Evolutionary conservation across 139 green algal genomes (phyloP), one percentile per base, ranked within the genome.

Genomic region (Volvox africanus): DNA sequence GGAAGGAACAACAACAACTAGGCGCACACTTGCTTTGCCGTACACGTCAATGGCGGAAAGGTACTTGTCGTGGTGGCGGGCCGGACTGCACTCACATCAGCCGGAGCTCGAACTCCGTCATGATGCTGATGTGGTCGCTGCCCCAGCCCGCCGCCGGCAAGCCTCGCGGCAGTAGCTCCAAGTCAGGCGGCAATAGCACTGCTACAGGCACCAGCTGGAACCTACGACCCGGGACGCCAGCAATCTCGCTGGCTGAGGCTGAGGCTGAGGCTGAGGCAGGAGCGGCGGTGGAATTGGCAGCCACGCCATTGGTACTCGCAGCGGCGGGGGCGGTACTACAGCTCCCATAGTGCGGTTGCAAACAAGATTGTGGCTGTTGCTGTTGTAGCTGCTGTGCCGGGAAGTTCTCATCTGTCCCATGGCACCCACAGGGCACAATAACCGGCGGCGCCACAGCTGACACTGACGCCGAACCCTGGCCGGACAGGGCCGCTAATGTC

Each of bases 151-250:
- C 33, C 21, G 91, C 86, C 3, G 91, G 91, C 86, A 93, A 61
- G 1, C 91, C 96, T 18, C 77, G 93, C 35, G 92, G 85, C 88
- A 98, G 93, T 20, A 85, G 44, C 36, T 94, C 91, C 26, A 96
- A 33, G 13, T 93, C 89, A 0, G 96, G 96, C 1, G 95, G 94
- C 37, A 82, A 50, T 55, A 97, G 83, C 85, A 97, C 95, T 0
- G 89, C 82, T 19, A 94, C 89, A 1, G 96, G 96, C 14, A 75
- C 37, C 61, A 97, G 80, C 65, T 88, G 35, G 73, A 91, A 82
- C 16, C 71, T 80, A 18, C 26, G 35, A 35, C 65, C 33, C 32
- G 35, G 11, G n/a, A 21, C 89, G 44, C 68, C 37, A 33, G 35
- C 88, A 20, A 37, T 80, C n/a, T 26, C 90, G 71, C 24, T 37